Evolutionary conservation across 164 flowering plant species (phyloP).

Genomic region (Vitis labrusca): DNA sequence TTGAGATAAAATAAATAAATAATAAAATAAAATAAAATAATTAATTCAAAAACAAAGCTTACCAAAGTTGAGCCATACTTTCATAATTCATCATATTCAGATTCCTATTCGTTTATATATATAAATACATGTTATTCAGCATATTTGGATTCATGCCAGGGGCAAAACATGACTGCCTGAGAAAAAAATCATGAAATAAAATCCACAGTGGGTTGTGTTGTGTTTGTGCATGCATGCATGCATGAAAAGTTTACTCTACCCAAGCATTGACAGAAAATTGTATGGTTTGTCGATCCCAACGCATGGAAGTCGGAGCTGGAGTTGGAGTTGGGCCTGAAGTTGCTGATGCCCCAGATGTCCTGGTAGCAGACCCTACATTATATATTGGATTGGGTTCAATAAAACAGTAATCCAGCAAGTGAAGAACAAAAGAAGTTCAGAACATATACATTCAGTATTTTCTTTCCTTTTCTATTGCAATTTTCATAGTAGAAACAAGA

Average conservation of each 20-base stretch:
- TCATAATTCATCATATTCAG: too few relatives aligned
- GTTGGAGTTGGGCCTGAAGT: conserved; percentile 43
- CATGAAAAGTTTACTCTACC: conserved; percentile 44
- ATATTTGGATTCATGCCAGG: too few relatives aligned
- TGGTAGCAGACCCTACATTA: conserved; percentile 56
- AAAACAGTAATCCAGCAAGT: neutral
- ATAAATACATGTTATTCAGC: too few relatives aligned
- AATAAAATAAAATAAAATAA: too few relatives aligned
- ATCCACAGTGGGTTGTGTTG: neutral
- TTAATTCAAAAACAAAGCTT: too few relatives aligned
- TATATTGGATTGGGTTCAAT: conserved; percentile 4
- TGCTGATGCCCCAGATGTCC: conserved; percentile 61
- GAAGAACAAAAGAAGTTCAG: neutral
- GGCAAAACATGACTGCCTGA: too few relatives aligned
- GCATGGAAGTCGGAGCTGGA: conserved; percentile 54
- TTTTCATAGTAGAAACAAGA: neutral
- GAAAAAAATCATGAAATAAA: neutral
- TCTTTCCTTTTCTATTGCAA: too few relatives aligned
- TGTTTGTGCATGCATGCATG: neutral
- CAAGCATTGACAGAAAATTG: conserved; percentile 96
- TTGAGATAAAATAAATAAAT: too few relatives aligned
- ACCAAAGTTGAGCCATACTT: too few relatives aligned
- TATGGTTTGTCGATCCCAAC: conserved; percentile 86
- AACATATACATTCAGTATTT: too few relatives aligned
- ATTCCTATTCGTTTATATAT: too few relatives aligned